These are phyloP conservation scores for Pseudogymnoascus sp. DNA, from an alignment of 2,329 filamentous ascomycete species.

Conservation along the genomic window DNA sequence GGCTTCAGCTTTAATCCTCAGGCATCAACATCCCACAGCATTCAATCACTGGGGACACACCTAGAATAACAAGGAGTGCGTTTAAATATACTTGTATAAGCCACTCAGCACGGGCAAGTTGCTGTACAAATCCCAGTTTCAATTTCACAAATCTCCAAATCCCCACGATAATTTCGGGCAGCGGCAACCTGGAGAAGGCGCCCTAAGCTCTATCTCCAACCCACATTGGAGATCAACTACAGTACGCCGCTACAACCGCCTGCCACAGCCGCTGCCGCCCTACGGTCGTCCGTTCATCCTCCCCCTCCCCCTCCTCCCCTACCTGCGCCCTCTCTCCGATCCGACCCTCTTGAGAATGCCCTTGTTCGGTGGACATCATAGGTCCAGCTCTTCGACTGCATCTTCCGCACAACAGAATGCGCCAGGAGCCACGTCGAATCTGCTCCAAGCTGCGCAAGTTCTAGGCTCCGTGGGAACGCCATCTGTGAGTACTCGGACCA, in stretches of 20 bases:
- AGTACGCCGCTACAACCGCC: not conserved
- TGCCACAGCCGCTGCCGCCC: not conserved
- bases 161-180: not conserved
- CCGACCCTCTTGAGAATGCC: not conserved
- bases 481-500: constrained; percentile 17
- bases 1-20: not conserved
- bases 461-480: constrained; percentile 24
- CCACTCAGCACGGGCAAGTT: not conserved
- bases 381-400: constrained; percentile 5
- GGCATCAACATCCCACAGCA: not conserved
- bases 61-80: not conserved
- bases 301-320: not conserved
- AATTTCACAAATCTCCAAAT: not conserved
- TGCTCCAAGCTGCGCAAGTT: constrained; percentile 24
- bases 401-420: constrained; percentile 19
- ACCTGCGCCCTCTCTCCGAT: not conserved
- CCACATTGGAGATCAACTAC: not conserved
- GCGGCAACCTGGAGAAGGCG: not conserved
- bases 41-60: not conserved
- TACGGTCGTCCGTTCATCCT: not conserved
- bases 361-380: constrained; percentile 4
- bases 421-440: constrained; percentile 19
- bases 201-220: not conserved
- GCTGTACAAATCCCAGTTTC: not conserved
- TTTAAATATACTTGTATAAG: not conserved